These are phyloP conservation scores for Colletotrichum sp. DNA, from an alignment of 2,329 filamentous ascomycete genomes.

Conservation along the genomic window DNA sequence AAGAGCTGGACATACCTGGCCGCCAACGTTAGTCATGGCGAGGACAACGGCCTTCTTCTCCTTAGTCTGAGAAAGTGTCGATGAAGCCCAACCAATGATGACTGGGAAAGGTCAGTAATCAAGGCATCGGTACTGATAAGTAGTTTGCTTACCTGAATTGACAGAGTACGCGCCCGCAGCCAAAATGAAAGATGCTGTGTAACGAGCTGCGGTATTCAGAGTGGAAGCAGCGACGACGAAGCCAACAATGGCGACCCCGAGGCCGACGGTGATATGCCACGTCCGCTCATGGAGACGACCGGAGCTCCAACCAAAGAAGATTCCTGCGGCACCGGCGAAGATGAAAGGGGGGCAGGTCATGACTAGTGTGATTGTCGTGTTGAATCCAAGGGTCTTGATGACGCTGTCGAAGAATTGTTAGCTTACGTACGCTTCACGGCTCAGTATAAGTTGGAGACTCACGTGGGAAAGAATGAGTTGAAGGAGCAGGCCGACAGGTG, in stretches of 20 bases:
- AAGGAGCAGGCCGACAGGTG: slow-evolving; percentile 54
- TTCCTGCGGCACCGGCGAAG: slow-evolving; percentile 50
- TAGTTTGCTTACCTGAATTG: not conserved
- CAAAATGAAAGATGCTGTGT: slow-evolving; percentile 47
- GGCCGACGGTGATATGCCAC: slow-evolving; percentile 52
- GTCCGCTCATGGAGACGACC: slow-evolving; percentile 53
- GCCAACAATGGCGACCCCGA: slow-evolving; percentile 44
- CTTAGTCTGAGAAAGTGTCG: slow-evolving; percentile 49
- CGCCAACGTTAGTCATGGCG: slow-evolving; percentile 53
- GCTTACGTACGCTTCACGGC: not conserved
- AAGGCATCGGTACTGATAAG: fast-evolving
- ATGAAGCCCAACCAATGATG: slow-evolving; percentile 50
- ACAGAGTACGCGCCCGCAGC: slow-evolving; percentile 47
- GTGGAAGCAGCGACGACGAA: slow-evolving; percentile 44
- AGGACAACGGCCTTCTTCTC: slow-evolving; percentile 54
- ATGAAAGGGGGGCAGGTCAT: slow-evolving; percentile 59
- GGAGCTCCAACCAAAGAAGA: slow-evolving; percentile 53
- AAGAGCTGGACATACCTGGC: slow-evolving; percentile 26
- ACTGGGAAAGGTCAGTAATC: slow-evolving; percentile 25
- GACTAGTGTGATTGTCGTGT: slow-evolving; percentile 52
- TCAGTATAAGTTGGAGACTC: slow-evolving; percentile 16
- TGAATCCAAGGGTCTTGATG: slow-evolving; percentile 54
- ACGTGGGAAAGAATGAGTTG: slow-evolving; percentile 51
- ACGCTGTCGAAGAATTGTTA: slow-evolving; percentile 29
- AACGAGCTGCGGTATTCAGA: slow-evolving; percentile 42